Evolutionary conservation across 352 stramenopile species (phyloP), one percentile per base, ranked within the genome.

Genomic region (Blastocystis sp.): DNA sequence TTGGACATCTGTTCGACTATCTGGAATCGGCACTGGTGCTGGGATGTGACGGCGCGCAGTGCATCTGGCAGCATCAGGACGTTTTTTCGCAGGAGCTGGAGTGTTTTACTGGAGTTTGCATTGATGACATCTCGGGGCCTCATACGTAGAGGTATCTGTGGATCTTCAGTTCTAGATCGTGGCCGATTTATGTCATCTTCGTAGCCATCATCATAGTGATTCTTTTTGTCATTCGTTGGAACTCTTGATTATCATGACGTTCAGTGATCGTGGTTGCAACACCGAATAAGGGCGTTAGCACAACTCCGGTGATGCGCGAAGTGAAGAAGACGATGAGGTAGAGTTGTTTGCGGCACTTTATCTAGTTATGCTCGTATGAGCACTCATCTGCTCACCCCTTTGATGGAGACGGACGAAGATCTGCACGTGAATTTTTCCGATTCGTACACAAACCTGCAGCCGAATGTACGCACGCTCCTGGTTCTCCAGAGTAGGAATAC

Each of bases 291-390:
- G 39, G 16, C n/a, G 54, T 26, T 1, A 68, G 26, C 34, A 24
- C 43, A n/a, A 85, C 73, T 13, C 73, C 73, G 3, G 73, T 85
- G 54, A 85, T 53, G 56, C 30, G 24, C 8, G 73, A 85, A 45
- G 73, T 85, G 9, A 30, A 85, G 26, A 85, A 85, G 30, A 85
- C 73, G 7, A 85, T 85, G 73, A 85, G 63, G 63, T 73, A 34
- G 30, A 34, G 30, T n/a, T 37, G 18, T 0, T 4, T 20, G 4
- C n/a, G 7, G 7, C 24, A n/a, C 13, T 37, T 30, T 2, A 50
- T 11, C 9, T 16, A 73, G 73, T n/a, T 85, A 85, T 43, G 73
- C 73, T 30, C 73, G 73, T 5, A 85, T 85, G 73, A 85, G 73
- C 55, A 66, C 73, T 18, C 73, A 85, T 47, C 26, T 85, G 13